A percentile compares a stretch with the other conserved stretches of the same genome.
These are phyloP conservation scores for Dujonia santamariae DNA, from an alignment of 1,139 yeast genomes.

Conservation along the genomic window DNA sequence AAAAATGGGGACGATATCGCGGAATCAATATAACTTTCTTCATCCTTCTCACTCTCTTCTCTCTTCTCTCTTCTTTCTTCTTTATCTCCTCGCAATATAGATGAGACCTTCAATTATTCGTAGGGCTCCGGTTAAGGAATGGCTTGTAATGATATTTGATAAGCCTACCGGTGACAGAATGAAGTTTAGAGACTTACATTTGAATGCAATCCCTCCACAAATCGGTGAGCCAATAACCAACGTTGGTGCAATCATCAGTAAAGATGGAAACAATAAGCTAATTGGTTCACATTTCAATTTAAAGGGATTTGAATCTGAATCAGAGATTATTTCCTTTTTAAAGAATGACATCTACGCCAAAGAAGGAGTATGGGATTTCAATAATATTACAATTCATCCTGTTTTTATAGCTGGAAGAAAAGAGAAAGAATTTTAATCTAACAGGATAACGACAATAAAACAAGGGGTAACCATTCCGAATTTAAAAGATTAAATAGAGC, in stretches of 20 bases:
- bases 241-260: conserved; percentile 53
- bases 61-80: background rate
- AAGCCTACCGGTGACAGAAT: conserved; percentile 53
- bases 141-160: conserved; percentile 59
- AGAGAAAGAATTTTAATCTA: conserved; percentile 5
- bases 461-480: too few species aligned
- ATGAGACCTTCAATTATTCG: conserved; percentile 1
- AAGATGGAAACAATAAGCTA: conserved; percentile 36
- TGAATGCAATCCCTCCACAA: conserved; percentile 42
- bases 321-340: conserved; percentile 52
- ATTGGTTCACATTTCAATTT: conserved; percentile 59
- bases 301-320: conserved; percentile 50
- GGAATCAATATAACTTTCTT: background rate
- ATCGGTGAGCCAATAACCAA: conserved; percentile 48
- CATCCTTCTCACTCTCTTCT: background rate
- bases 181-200: conserved; percentile 48
- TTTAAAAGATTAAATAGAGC: too few species aligned
- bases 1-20: too few species aligned
- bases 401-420: conserved; percentile 9
- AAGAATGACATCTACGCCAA: conserved; percentile 53
- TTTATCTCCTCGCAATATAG: background rate
- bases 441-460: too few species aligned
- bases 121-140: conserved; percentile 25
- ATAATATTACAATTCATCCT: conserved; percentile 51
- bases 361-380: conserved; percentile 65